Base-by-base conservation (phyloP, 371 early-diverging fungal genomes). In the Mucor plumbeus region DNA sequence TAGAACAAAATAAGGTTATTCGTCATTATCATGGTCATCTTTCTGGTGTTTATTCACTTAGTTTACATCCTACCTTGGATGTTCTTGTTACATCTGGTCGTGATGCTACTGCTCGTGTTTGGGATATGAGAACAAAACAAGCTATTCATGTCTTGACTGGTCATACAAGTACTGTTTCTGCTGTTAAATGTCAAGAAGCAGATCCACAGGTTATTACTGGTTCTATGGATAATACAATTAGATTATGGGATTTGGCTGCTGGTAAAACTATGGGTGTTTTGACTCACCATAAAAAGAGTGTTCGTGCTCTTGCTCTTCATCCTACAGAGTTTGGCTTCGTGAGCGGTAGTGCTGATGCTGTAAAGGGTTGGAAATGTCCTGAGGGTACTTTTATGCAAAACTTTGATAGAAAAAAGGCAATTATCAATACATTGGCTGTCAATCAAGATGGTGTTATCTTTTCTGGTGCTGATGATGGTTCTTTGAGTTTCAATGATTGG, bases 21-120 rank as follows among this genome's bases (percentile, higher is more conserved):
- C 91, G 99, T 19, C 97, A 98, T 70, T 99, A 98, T 77, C 98
- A 98, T 67, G 99, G 99, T 1, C 99, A 99, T 82, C 76, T 98
- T 40, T 90, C 91, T 14, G 99, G 97, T 54, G 92, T 99, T 15
- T 98, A 96, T 72, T 84, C 94, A 7, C 67, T 98, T 53, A 89
- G 90, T 34, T 74, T 99, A 41, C 98, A 98, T 77, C 98, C 98
- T 5, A 95, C 94, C 1, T 84, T 97, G 40, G 98, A 98, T 68
- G 85, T 97, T 1, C 78, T 98, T 34, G 95, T 97, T 21, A 96
- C 98, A 7, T 94, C 93, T 56, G 98, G 99, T 4, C 89, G 99
- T 61, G 99, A 99, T 81, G 91, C 97, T 9, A 90, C 92, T 11
- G 96, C 94, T 34, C 86, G 99, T 56, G 97, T 93, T 80, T 99